Conservation (phyloP, 306 rosid genomes). For the Hippophae gyantsensis region DNA sequence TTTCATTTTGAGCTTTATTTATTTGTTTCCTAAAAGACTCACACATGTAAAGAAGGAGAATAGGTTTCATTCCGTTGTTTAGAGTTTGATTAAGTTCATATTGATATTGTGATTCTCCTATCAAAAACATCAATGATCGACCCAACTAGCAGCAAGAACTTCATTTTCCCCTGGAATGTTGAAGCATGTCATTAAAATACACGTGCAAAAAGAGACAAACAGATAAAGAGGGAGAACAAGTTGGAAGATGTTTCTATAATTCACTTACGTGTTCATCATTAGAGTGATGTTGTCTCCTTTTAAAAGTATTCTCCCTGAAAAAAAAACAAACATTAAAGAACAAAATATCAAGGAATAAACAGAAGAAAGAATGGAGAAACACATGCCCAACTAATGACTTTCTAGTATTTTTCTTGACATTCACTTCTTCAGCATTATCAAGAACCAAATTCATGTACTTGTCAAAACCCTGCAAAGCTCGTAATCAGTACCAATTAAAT, state of each 20-base stretch:
- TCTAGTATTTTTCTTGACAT: conserved; percentile 64
- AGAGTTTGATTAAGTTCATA: too few relatives aligned
- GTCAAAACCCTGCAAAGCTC: conserved; percentile 48
- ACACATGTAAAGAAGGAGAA: too few relatives aligned
- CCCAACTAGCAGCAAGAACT: conserved; percentile 3
- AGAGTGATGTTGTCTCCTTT: conserved; percentile 87
- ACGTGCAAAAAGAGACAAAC: background rate
- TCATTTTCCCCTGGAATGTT: conserved; percentile 61
- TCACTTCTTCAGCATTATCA: conserved; percentile 68
- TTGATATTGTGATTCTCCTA: too few relatives aligned
- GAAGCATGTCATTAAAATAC: background rate
- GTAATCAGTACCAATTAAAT: background rate
- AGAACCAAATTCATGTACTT: conserved; percentile 63
- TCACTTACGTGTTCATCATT: conserved; percentile 79
- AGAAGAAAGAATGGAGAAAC: too few relatives aligned
- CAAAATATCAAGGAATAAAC: too few relatives aligned
- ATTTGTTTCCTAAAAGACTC: too few relatives aligned
- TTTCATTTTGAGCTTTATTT: too few relatives aligned
- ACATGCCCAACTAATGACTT: conserved; percentile 44
- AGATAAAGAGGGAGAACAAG: background rate
- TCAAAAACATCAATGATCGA: too few relatives aligned
- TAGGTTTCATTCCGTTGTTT: too few relatives aligned
- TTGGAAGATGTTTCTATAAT: background rate
- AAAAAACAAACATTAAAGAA: too few relatives aligned
- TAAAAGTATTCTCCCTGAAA: conserved; percentile 64